Conservation (phyloP, 208 protist species). For the Balamuthia mandrillaris region DNA sequence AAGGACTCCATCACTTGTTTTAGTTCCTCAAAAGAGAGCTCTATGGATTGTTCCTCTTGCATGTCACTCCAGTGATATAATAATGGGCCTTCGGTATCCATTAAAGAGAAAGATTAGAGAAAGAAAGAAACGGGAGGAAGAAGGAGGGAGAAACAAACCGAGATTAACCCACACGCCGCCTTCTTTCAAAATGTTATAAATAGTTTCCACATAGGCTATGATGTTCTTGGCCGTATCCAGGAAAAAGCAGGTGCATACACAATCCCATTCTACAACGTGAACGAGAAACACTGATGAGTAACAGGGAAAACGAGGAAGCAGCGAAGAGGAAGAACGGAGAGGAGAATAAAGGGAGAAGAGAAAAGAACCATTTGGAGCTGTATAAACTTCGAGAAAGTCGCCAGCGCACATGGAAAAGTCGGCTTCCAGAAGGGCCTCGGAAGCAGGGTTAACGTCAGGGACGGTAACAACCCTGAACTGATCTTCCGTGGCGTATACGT, state of each 20-base stretch:
- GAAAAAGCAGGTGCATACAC: slow-evolving; percentile 92
- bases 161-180: slow-evolving; percentile 93
- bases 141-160: slow-evolving; percentile 27
- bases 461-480: slow-evolving; percentile 83
- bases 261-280: slow-evolving; percentile 72
- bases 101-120: too few species aligned
- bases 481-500: slow-evolving; percentile 76
- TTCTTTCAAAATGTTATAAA: slow-evolving; percentile 78
- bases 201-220: slow-evolving; percentile 89
- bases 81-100: slow-evolving; percentile 77
- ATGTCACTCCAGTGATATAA: slow-evolving; percentile 91
- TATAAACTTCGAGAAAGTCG: slow-evolving; percentile 93
- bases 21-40: slow-evolving; percentile 1
- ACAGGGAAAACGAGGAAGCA: neutral
- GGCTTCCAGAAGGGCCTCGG: neutral
- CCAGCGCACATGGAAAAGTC: slow-evolving; percentile 94
- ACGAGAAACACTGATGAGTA: neutral
- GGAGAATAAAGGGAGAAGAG: neutral
- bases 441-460: slow-evolving; percentile 72
- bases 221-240: slow-evolving; percentile 95
- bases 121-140: neutral
- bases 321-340: neutral
- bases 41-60: neutral
- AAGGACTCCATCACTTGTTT: neutral
- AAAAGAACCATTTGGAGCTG: slow-evolving; percentile 47